Percentiles rank a stretch among this genome's conserved stretches.
phyloP scores from a whole-genome alignment of 225 moss, liverwort and hornwort species.

The Asterella californica region DNA sequence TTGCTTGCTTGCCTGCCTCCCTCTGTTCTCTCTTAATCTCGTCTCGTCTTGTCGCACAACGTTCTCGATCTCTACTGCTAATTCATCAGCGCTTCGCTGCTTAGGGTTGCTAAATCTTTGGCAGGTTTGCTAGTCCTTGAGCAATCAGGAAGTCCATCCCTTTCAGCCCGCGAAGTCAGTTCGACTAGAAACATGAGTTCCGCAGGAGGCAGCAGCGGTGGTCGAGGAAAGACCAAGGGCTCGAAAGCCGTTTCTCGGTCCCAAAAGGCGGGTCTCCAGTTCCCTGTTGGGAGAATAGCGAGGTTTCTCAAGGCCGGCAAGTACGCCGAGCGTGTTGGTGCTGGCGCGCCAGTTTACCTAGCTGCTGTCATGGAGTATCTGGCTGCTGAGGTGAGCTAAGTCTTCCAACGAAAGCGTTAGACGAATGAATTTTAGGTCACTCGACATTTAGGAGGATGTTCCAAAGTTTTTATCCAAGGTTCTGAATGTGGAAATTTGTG shows the following conservation, averaged over 20 bases:
- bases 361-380: slow-evolving; percentile 42
- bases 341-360: slow-evolving; percentile 36
- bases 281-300: slow-evolving; percentile 38
- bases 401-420: no score
- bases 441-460: no score
- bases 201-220: slow-evolving; percentile 39
- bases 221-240: slow-evolving; percentile 38
- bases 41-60: neutral
- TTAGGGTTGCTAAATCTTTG: neutral
- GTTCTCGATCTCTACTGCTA: neutral
- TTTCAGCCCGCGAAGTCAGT: neutral
- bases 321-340: slow-evolving; percentile 39
- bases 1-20: neutral
- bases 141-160: neutral
- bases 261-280: slow-evolving; percentile 35
- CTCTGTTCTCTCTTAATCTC: no score
- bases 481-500: no score
- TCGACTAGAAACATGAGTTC: slow-evolving; percentile 26
- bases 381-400: slow-evolving; percentile 32
- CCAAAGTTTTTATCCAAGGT: no score
- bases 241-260: slow-evolving; percentile 39
- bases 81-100: neutral
- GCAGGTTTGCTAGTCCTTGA: neutral
- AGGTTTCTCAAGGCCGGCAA: slow-evolving; percentile 42
- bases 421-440: neutral